Evolutionary conservation across 352 stramenopile genomes (phyloP), one percentile per base, ranked within the genome.

Genomic region (Peronospora belbahrii): DNA sequence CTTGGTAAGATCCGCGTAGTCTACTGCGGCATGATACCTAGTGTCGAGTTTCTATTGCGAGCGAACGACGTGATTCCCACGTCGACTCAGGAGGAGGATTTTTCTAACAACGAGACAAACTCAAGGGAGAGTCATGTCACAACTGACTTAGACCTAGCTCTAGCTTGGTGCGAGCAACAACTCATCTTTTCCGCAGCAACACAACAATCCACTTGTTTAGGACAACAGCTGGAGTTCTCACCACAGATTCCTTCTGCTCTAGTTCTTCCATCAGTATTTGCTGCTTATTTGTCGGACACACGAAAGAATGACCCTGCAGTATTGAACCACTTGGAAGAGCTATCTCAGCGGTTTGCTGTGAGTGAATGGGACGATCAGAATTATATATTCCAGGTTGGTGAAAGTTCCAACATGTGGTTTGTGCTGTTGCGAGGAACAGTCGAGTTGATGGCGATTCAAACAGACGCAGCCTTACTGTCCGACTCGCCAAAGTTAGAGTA

Each of bases 131-230:
- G 50, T 20, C 59, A 81, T 35, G 59, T 81, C 23, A 74, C 57
- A 6, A 41, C 55, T 6, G 70, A 82, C 31, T 47, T 83, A 11
- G 70, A 81, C 18, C 52, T 83, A 9, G 73, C 69, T 24, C 50
- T 85, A 0, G 65, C 82, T 46, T 85, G 73, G 70, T 85, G 73
- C 25, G 70, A 85, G 54, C 67, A 82, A 39, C 70, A 81, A 45
- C 50, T 83, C 22, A 81, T 83, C 13, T 38, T 75, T 28, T 53
- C 54, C 1, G 66, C 67, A 1, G 62, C 73, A 23, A 61, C 63
- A 13, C 50, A 55, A 27, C 59, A 45, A 41, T 79, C 67, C 8
- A 58, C 63, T 36, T 53, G 74, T 19, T 77, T 53, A 6, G 67
- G 63, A 18, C 23, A 55, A 4, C 44, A 56, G 13, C 19, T 71